Evolutionary conservation across 768 basidiomycete genomes (phyloP).

Genomic region (Naematelia aurantialba): DNA sequence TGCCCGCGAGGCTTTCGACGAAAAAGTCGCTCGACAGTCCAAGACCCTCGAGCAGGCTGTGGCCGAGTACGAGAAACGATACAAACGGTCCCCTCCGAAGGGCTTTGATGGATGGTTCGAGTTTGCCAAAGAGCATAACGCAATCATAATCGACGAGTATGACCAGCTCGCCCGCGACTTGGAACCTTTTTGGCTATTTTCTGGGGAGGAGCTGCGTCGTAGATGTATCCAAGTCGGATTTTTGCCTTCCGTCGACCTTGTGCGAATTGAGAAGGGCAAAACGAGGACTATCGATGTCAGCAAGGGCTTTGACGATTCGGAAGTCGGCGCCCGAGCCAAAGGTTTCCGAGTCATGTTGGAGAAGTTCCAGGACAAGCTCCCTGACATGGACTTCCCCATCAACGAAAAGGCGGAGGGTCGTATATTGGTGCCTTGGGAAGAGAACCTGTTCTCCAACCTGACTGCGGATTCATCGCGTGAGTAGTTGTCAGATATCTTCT

Average conservation of each 20-base stretch:
- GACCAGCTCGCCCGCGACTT: constrained; percentile 70
- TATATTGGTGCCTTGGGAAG: constrained; percentile 89
- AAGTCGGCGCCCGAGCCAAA: constrained; percentile 70
- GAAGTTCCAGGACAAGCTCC: constrained; percentile 67
- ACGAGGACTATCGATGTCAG: constrained; percentile 61
- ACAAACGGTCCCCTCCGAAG: constrained; percentile 45
- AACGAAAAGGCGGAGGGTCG: constrained; percentile 92
- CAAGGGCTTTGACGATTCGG: constrained; percentile 62
- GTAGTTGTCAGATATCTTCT: constrained; percentile 15
- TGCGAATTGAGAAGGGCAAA: constrained; percentile 68
- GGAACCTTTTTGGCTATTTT: constrained; percentile 74
- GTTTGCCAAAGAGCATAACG: constrained; percentile 68
- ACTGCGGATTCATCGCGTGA: constrained; percentile 54
- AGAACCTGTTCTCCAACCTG: constrained; percentile 66
- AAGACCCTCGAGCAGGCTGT: constrained; percentile 46
- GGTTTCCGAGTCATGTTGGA: constrained; percentile 74
- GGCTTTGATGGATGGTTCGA: constrained; percentile 54
- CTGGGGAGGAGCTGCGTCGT: constrained; percentile 67
- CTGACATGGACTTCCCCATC: constrained; percentile 91
- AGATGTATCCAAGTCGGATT: constrained; percentile 63
- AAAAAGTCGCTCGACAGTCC: constrained; percentile 42
- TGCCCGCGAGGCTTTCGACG: constrained; percentile 40
- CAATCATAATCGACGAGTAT: constrained; percentile 85
- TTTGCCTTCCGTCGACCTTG: constrained; percentile 78
- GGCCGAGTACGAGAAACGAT: constrained; percentile 45